Evolutionary conservation across 169 alveolate genomes (phyloP), one percentile per base, ranked within the genome.

Genomic region (Eimeria nieschulzi): DNA sequence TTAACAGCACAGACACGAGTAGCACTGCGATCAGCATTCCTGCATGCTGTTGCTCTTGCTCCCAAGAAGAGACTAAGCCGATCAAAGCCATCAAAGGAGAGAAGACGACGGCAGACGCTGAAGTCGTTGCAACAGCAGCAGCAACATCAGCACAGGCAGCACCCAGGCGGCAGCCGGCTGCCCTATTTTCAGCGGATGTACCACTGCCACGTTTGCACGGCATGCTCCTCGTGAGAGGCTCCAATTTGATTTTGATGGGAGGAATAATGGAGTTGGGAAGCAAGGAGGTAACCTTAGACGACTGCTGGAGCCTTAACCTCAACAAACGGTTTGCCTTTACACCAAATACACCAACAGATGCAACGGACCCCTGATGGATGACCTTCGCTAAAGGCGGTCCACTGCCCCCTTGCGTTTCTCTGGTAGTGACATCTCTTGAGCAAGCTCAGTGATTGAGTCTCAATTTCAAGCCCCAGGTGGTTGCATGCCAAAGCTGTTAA

Each of bases 221-320:
- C 66, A 95, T 93, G 76, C 93, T 96, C 83, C 88, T 91, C 66
- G 87, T 95, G 33, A 72, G 94, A 61, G 96, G 96, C 64, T 92
- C 92, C 83, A 33, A 33, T 55, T 63, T 96, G 72, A 79, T 91
- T 82, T 82, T 96, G 80, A 94, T 78, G 80, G 97, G 97, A 66
- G 97, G 97, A 23, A 59, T 95, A 87, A 87, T 94, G 94, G 97
- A 96, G 90, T 85, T 93, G 23, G 96, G 95, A 68, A 93, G 90
- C 75, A 94, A 88, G 73, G 96, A 92, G 63, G 88, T 96, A 64
- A 96, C 96, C 63, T 87, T 96, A 25, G 96, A 93, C 76, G 97
- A 96, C 87, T 94, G 95, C 84, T 96, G 97, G 97, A 94, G 93
- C 46, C 93, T 95, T 71, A 92, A 95, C 85, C 93, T 94, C 23